Evolutionary conservation across 2,329 filamentous ascomycete species (phyloP), one percentile per base, ranked within the genome.

Genomic region (Ploettnerulaceae sp.): DNA sequence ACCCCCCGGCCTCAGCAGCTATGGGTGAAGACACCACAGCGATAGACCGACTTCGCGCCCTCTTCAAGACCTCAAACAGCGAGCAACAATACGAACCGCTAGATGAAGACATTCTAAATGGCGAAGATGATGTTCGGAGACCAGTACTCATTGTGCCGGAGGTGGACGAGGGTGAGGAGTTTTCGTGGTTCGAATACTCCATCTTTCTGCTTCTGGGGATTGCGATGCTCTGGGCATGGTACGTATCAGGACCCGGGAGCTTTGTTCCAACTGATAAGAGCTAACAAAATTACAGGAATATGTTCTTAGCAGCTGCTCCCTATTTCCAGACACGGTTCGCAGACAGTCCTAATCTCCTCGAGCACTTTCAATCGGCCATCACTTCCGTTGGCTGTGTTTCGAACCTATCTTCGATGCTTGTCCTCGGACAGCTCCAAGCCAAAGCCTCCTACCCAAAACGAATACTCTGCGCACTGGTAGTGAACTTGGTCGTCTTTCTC

Each of bases 161-260:
- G 9, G 33, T 45, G 1, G 20, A 41, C 5, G 49, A 43, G 14
- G 49, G 41, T 7, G 69, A 71, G 26, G 72, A 73, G 14, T 95
- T 95, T 69, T 95, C 89, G 52, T 89, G 86, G 81, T 62, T 87
- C 26, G 87, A 94, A 65, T 98, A 97, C 68, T 71, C 69, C 58
- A 83, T 95, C 62, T 97, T 97, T 67, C 72, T 85, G 46, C 70
- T 95, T 40, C 72, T 97, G 20, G 93, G 93, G 40, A 75, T 95
- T 47, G 87, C 90, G 42, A 97, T 97, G 93, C 75, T 97, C 34
- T 97, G 91, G 91, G 89, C 91, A 45, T 97, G 91, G 91, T 94
- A 43, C 34, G 14, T 53, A 58, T 37, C 61, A 11, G 17, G 14
- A 26, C n/a, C 26, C 5, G 15, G 17, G n/a, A 4, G 6, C 7